Evolutionary conservation across 129 eudicot species (phyloP), one percentile per base, ranked within the genome.

Genomic region (Tagetes patula): DNA sequence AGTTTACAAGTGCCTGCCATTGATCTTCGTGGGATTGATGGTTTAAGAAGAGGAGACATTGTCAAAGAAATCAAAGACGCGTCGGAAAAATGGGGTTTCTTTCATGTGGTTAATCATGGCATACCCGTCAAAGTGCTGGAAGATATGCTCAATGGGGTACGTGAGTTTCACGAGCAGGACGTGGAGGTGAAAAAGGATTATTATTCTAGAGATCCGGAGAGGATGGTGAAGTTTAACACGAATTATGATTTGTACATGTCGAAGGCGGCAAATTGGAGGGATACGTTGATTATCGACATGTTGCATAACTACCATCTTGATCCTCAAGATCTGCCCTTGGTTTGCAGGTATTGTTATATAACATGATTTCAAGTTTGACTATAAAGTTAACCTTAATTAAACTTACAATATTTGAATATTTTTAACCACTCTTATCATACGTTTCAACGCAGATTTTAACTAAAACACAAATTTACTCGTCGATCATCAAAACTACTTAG

Each of bases 31-130:
- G 70, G 74, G 11, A 61, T 73, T 64, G 36, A n/a, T 0, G 7
- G 73, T 32, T 37, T 48, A 13, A 37, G 63, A 39, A 73, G 80
- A 49, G 41, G 34, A 50, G 58, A 65, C 31, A 65, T 56, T 2
- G 79, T 79, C 30, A 68, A 66, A 45, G 56, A 79, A 59, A 63
- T 79, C 33, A 65, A 59, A 36, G n/a, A 59, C 1, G 83, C 83
- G 2, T 49, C 84, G 0, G 67, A 68, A 60, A 80, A 6, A n/a
- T 75, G 76, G 84, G 80, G 80, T 3, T 75, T 75, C 34, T 80
- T 80, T 40, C 84, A 80, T 60, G 73, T 80, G 53, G 68, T 80
- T 31, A 69, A 75, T 68, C 84, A 75, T 8, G 84, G 73, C n/a
- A 42, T 80, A 32, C 84, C 80, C 13, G 69, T 14, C 13, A 69